Base-by-base conservation (phyloP, 75 land plant genomes). In the Sequoia sempervirens region DNA sequence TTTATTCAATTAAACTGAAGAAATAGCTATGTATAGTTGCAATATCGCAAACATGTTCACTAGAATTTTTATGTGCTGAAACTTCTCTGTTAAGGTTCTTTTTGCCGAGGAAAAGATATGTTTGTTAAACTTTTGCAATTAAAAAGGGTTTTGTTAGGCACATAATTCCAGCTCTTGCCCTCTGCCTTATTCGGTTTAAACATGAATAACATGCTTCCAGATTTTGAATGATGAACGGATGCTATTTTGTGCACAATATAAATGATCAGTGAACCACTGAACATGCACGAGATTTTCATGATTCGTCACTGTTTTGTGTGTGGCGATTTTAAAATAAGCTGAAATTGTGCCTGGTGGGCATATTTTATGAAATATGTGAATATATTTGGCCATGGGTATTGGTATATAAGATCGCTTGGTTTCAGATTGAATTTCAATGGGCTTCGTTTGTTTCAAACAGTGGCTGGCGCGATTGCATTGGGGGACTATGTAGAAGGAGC, bases 401-500 rank as follows among this genome's bases (percentile, higher is more conserved):
- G n/a, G 23, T 23, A 26, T 20, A 58, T 47, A 47, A 47, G 11
- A 20, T 58, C n/a, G 6, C 26, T 58, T 58, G 5, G 5, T 61
- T 61, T 61, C 9, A 23, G 66, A 61, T 26, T 14, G 36, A 30
- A 70, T 34, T 30, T n/a, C 41, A 36, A 15, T 75, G 53, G 73
- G 46, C 28, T 61, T 81, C 52, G 20, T 81, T 28, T 38, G 5
- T 80, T 83, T 23, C 78, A 26, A 50, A 75, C 93, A 97, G 97
- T 93, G 61, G 90, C 81, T 50, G 94, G 99, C 28, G 87, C 97
- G n/a, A 85, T 97, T 84, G 94, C 88, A 32, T 54, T 97, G 81
- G 82, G 86, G 15, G 99, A 97, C 81, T 97, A 94, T 74, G 26
- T 81, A 47, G 99, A 97, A 82, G 99, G 95, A 52, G 97, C 91